A percentile compares a stretch with the other conserved stretches of the same genome.
phyloP scores from a whole-genome alignment of 805 yeast genomes.

The Candida jianshihensis region DNA sequence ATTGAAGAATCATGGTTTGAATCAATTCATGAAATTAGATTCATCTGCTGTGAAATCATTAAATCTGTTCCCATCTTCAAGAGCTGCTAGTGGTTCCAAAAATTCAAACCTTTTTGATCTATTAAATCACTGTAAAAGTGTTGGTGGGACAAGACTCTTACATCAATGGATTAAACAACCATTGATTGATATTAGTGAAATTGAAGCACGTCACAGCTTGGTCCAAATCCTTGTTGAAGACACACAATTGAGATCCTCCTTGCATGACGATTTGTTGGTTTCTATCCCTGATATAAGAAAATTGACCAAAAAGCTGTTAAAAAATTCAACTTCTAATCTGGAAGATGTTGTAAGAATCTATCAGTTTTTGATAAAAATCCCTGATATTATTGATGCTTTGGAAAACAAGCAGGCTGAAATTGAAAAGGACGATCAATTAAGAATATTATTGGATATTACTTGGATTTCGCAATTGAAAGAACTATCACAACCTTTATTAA shows the following conservation, averaged over 20 bases:
- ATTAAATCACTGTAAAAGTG: conserved; percentile 80
- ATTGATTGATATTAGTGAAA: conserved; percentile 53
- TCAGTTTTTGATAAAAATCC: conserved; percentile 67
- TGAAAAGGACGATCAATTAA: conserved; percentile 19
- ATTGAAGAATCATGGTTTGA: conserved; percentile 60
- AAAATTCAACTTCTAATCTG: conserved; percentile 45
- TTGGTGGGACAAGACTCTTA: conserved; percentile 81
- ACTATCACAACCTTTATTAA: conserved; percentile 45
- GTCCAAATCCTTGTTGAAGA: conserved; percentile 74
- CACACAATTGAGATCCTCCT: conserved; percentile 52
- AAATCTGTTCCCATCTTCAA: conserved; percentile 63
- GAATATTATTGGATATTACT: conserved; percentile 33
- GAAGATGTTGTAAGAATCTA: conserved; percentile 89
- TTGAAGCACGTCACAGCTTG: conserved; percentile 61
- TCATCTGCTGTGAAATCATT: conserved; percentile 84
- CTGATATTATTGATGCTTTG: conserved; percentile 55
- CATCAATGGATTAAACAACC: conserved; percentile 98
- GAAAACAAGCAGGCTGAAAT: conserved; percentile 34
- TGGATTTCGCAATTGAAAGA: conserved; percentile 57
- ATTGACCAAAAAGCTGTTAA: conserved; percentile 58
- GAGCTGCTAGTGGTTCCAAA: conserved; percentile 28
- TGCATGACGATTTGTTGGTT: conserved; percentile 61
- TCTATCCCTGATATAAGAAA: conserved; percentile 81
- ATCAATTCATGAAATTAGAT: conserved; percentile 85
- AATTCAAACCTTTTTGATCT: conserved; percentile 71